Evolutionary conservation across 371 early-diverging fungal species (phyloP).

Genomic region (Lichtheimia corymbifera): DNA sequence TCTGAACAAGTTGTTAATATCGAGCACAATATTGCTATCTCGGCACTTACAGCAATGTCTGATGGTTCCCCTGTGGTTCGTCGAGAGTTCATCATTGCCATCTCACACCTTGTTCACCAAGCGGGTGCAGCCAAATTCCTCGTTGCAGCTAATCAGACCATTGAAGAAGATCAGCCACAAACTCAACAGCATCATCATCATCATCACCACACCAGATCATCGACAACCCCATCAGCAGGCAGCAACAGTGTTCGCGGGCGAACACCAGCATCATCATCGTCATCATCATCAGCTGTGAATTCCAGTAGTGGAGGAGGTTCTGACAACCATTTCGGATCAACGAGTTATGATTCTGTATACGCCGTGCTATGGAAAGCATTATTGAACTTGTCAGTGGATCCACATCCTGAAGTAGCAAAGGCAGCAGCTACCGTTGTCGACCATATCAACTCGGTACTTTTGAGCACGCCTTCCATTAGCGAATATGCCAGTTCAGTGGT

Average conservation of each 20-base stretch:
- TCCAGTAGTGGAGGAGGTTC: not conserved
- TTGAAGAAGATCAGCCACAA: conserved; percentile 57
- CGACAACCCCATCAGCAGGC: not conserved
- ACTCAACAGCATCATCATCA: conserved; percentile 13
- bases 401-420: conserved; percentile 70
- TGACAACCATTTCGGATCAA: conserved; percentile 38
- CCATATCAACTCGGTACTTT: conserved; percentile 59
- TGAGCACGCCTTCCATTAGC: conserved; percentile 35
- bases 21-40: conserved; percentile 69
- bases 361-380: conserved; percentile 77
- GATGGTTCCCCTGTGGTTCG: conserved; percentile 87
- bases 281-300: not conserved
- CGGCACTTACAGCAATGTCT: conserved; percentile 60
- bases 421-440: conserved; percentile 74
- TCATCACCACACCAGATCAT: conserved; percentile 1
- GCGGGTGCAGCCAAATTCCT: conserved; percentile 63
- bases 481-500: conserved; percentile 42
- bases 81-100: conserved; percentile 73
- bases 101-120: conserved; percentile 69
- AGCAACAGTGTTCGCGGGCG: not conserved
- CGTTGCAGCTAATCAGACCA: conserved; percentile 63
- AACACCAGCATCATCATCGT: not conserved
- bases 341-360: conserved; percentile 59
- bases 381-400: conserved; percentile 77
- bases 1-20: conserved; percentile 71